A percentile compares a stretch with the other conserved stretches of the same genome.
phyloP scores from a whole-genome alignment of 2,329 filamentous ascomycete genomes.

The Dichotomopilus funicola region DNA sequence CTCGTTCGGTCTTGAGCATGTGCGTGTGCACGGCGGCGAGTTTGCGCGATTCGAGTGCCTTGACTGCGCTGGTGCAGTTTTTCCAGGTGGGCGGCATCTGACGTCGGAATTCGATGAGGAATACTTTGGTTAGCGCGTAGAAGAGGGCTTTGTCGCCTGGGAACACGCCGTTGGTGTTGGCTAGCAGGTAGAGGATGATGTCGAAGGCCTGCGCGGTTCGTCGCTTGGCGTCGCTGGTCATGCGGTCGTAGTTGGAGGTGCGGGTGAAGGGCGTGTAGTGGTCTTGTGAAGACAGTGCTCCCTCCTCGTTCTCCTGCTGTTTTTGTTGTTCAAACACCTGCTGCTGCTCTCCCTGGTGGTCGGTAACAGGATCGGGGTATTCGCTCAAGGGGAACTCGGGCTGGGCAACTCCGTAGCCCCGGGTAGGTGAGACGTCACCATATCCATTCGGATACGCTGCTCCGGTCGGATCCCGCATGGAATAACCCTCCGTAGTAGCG shows the following conservation, averaged over 20 bases:
- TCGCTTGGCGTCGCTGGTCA: constrained; percentile 22
- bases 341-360: background rate
- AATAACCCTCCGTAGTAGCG: background rate
- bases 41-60: constrained; percentile 22
- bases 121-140: constrained; percentile 41
- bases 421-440: background rate
- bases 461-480: background rate
- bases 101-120: constrained; percentile 35
- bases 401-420: background rate
- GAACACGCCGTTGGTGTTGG: constrained; percentile 40
- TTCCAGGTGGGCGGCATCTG: constrained; percentile 37
- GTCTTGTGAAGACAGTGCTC: background rate
- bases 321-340: no score
- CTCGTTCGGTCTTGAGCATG: constrained; percentile 29
- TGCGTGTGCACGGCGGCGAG: constrained; percentile 21
- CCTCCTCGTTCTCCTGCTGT: no score
- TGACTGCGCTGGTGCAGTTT: constrained; percentile 34
- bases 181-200: constrained; percentile 38
- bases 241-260: constrained; percentile 18
- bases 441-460: background rate
- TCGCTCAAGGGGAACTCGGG: background rate
- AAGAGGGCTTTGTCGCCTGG: constrained; percentile 46
- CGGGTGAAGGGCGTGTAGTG: constrained; percentile 21
- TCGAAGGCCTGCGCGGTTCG: constrained; percentile 31
- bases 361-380: constrained; percentile 6